Evolutionary conservation across 2,329 filamentous ascomycete species (phyloP).

Genomic region (Penicillium oxalicum): DNA sequence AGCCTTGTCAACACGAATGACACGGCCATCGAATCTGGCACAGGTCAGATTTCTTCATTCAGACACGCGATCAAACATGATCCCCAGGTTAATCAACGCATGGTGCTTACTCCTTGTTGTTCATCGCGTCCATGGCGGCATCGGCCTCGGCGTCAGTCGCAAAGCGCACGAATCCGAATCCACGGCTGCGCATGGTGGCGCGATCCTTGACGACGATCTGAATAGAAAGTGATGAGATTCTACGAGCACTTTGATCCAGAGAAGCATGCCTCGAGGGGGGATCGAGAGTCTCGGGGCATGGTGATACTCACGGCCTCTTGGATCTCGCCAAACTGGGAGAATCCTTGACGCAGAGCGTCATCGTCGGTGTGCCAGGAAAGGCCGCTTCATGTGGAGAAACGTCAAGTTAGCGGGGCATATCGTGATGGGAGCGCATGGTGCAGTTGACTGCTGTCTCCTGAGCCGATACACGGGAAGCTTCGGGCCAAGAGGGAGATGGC

Average conservation of each 20-base stretch:
- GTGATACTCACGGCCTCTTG: constrained; percentile 84
- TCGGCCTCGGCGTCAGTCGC: constrained; percentile 42
- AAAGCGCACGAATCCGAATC: constrained; percentile 95
- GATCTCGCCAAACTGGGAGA: constrained; percentile 82
- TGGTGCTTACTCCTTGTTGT: constrained; percentile 61
- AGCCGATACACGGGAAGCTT: background rate
- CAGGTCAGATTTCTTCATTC: constrained; percentile 12
- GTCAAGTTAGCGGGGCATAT: background rate
- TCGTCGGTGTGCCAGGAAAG: constrained; percentile 99
- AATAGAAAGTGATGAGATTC: constrained; percentile 15
- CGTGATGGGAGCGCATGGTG: background rate
- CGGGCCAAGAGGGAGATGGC: constrained; percentile 2
- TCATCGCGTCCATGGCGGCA: constrained; percentile 39
- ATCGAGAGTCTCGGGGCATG: constrained; percentile 4
- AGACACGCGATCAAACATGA: background rate
- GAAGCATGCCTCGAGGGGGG: constrained; percentile 2
- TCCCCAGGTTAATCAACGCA: constrained; percentile 8
- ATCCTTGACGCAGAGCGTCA: constrained; percentile 76
- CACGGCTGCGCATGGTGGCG: constrained; percentile 91
- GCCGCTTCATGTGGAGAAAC: constrained; percentile 53
- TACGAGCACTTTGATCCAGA: background rate
- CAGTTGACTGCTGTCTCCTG: background rate
- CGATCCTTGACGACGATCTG: constrained; percentile 97
- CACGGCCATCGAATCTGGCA: constrained; percentile 80
- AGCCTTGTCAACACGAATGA: constrained; percentile 92